Evolutionary conservation across 768 basidiomycete genomes (phyloP), one percentile per base, ranked within the genome.

Genomic region (Tricholoma terreum): DNA sequence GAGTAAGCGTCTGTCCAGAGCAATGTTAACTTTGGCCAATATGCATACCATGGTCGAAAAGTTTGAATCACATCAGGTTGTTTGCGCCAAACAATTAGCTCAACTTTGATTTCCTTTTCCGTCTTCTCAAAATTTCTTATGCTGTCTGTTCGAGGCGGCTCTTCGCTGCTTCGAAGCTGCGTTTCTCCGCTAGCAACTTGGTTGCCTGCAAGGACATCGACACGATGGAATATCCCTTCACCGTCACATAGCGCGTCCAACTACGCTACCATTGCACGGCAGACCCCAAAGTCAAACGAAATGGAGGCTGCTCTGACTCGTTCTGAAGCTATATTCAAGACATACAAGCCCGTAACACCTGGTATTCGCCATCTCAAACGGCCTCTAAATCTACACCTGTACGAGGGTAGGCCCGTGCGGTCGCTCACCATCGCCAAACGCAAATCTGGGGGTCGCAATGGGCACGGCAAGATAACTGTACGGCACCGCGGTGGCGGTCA

Each of bases 401-500:
- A 87, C 76, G 79, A 84, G 61, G 94, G 97, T 27, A 77, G 85
- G n/a, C 95, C 97, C 6, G 71, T 96, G 15, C 85, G 92, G 21
- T 74, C 80, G 12, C 84, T 99, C 54, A 99, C 96, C 6, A 72
- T 87, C 42, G 81, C 95, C 6, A 80, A 87, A 60, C 84, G 96
- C 54, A 87, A 84, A 71, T 87, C 84, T 14, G 97, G 97, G 31
- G 97, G 97, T 0, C 80, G 97, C 22, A 95, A 95, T 69, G 65
- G 80, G 30, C 80, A 84, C 14, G 97, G 97, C 1, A 82, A 81
- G 36, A 92, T 98, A 61, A 95, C 93, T 19, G 89, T 93, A 9
- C 86, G 96, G 19, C 87, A 84, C 57, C 84, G 89, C 15, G 97
- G 97, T 11, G 97, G 97, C 6, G 97, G 97, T 0, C 94, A 96